Evolutionary conservation across 1,284 basidiomycete genomes (phyloP).

Genomic region (Blastosporella zonata): DNA sequence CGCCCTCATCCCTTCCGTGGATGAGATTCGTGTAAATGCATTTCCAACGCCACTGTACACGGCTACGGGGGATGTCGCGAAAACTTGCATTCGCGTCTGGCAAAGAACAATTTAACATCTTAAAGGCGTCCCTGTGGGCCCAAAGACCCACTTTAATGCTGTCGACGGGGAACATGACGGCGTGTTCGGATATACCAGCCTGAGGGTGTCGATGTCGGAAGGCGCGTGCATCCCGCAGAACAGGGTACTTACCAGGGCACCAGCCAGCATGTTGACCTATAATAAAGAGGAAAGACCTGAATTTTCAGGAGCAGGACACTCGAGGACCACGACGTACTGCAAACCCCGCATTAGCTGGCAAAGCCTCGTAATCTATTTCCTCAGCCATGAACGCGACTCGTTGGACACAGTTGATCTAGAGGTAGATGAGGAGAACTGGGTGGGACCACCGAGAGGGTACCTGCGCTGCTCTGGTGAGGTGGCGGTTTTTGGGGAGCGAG

Average conservation of each 20-base stretch:
- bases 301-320: not conserved
- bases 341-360: conserved; percentile 74
- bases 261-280: conserved; percentile 95
- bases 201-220: conserved; percentile 28
- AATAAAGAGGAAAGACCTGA: conserved; percentile 8
- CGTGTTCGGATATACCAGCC: conserved; percentile 99
- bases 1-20: conserved; percentile 87
- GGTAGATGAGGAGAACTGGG: not conserved
- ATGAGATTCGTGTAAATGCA: conserved; percentile 86
- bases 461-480: not conserved
- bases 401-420: not conserved
- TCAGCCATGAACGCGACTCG: conserved; percentile 39
- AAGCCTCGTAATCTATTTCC: conserved; percentile 75
- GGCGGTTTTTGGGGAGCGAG: conserved; percentile 1
- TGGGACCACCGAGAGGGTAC: not conserved
- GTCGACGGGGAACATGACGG: conserved; percentile 98
- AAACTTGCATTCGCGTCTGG: conserved; percentile 99
- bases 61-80: conserved; percentile 78
- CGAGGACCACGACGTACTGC: conserved; percentile 42
- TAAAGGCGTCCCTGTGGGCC: not conserved
- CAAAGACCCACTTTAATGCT: conserved; percentile 80
- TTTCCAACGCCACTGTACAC: conserved; percentile 88
- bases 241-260: conserved; percentile 74
- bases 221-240: not conserved
- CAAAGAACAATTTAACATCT: conserved; percentile 1